Conservation (phyloP, 768 basidiomycete species). For the Mycena indigotica region DNA sequence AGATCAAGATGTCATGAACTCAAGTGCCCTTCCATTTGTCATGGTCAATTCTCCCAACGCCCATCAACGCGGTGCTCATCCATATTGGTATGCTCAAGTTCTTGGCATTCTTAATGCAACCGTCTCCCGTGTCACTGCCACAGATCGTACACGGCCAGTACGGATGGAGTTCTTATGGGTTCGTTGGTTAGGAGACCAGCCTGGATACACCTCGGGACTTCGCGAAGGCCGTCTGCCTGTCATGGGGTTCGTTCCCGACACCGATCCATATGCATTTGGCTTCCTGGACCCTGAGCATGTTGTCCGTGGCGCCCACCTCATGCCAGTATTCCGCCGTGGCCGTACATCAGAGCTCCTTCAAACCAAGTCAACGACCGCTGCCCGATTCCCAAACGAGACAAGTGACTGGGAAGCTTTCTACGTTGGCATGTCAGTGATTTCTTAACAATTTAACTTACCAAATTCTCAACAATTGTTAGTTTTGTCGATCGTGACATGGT, state of each 20-base stretch:
- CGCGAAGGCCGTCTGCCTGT: too few species aligned
- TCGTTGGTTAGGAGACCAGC: constrained; percentile 26
- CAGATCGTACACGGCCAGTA: not conserved
- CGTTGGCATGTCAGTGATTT: constrained; percentile 35
- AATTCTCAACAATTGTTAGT: not conserved
- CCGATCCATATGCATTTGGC: constrained; percentile 33
- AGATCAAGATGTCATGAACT: constrained; percentile 34
- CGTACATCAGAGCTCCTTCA: constrained; percentile 17
- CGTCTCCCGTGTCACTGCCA: constrained; percentile 15
- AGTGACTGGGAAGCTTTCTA: constrained; percentile 35
- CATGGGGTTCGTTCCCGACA: constrained; percentile 29
- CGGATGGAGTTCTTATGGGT: constrained; percentile 35
- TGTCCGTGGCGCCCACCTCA: constrained; percentile 35
- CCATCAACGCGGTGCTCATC: constrained; percentile 15
- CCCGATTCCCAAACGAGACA: constrained; percentile 12
- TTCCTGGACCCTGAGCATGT: constrained; percentile 41
- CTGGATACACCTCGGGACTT: constrained; percentile 20
- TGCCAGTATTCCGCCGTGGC: constrained; percentile 33
- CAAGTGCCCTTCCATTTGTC: constrained; percentile 27
- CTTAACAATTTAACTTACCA: not conserved
- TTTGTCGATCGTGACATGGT: not conserved
- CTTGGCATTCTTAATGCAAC: constrained; percentile 29
- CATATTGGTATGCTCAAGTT: constrained; percentile 28
- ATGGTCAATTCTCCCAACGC: constrained; percentile 22
- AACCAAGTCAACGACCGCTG: constrained; percentile 16